Evolutionary conservation across 2,329 filamentous ascomycete species (phyloP), one percentile per base, ranked within the genome.

Genomic region (Diaporthe amygdali): DNA sequence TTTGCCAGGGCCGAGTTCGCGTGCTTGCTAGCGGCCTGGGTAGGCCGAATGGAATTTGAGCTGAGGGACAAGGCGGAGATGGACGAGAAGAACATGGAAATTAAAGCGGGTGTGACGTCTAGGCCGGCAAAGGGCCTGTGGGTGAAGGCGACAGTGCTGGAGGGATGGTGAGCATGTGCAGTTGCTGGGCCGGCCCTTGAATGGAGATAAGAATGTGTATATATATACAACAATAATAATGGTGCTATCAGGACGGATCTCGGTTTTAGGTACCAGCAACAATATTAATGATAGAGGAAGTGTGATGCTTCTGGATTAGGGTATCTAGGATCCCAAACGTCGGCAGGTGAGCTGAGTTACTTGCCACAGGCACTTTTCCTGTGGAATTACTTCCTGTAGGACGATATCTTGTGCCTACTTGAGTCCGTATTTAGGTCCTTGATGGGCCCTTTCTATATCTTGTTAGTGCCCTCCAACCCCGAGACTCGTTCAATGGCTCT

Each of bases 1-100:
- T 97, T 97, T 82, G 93, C 95, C 0, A 92, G 90, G 78, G 90
- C 92, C 0, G 96, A 98, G 84, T 93, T 97, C 81, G 94, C 94
- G 10, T 96, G 93, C 78, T 82, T 98, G 73, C 79, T 98, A 56
- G 95, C 94, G 27, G 87, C 89, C 10, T 90, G 93, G 86, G 87
- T 96, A 5, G 94, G 94, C 1, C 86, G 89, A 46, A 97, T 97
- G 80, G 87, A 91, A 77, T 90, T 92, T 78, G 83, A 83, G 75
- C 78, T 91, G 68, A 79, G 80, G 73, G 82, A 91, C 75, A 82
- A 88, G 76, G 88, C 90, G 72, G 87, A 91, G 78, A 82, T 90
- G 78, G 91, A 93, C 76, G 89, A 94, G 82, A 84, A 84, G 55
- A 90, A 92, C 75, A 79, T 96, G 56, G 81, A 88, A 56, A 90